Conservation (phyloP, 495 filamentous ascomycete species). For the Astrothelium macrocarpum region DNA sequence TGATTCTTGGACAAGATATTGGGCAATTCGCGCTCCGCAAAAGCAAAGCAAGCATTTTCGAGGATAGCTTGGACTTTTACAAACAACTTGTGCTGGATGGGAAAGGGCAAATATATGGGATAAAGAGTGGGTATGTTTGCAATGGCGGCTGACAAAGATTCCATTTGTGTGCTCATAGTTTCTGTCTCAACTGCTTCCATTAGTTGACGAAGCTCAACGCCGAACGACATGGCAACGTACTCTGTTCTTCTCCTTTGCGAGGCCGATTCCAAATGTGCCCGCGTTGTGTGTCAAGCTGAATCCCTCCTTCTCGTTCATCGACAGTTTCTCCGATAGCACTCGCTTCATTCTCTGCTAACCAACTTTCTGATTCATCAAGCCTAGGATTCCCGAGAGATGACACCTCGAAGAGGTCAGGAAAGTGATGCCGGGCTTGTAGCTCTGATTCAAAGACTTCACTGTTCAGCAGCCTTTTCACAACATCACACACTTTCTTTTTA, state of each 20-base stretch:
- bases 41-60: conserved; percentile 9
- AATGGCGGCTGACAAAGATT: background rate
- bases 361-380: conserved; percentile 4
- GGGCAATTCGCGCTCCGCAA: background rate
- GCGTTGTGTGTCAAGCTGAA: background rate
- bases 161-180: background rate
- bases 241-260: background rate
- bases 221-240: background rate
- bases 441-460: conserved; percentile 8
- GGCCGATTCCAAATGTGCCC: no score
- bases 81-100: conserved; percentile 5
- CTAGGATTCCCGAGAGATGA: conserved; percentile 7
- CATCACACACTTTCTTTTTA: conserved; percentile 8
- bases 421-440: conserved; percentile 10
- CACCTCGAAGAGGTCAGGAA: conserved; percentile 12
- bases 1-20: background rate
- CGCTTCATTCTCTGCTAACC: conserved; percentile 10
- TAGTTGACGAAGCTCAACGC: background rate
- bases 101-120: conserved; percentile 9
- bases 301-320: background rate
- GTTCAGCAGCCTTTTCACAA: conserved; percentile 8
- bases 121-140: conserved; percentile 11
- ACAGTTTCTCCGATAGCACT: conserved; percentile 5
- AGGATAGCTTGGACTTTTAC: conserved; percentile 8
- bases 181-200: background rate